Conservation (phyloP, 495 filamentous ascomycete genomes). For the Aspergillus bridgeri region DNA sequence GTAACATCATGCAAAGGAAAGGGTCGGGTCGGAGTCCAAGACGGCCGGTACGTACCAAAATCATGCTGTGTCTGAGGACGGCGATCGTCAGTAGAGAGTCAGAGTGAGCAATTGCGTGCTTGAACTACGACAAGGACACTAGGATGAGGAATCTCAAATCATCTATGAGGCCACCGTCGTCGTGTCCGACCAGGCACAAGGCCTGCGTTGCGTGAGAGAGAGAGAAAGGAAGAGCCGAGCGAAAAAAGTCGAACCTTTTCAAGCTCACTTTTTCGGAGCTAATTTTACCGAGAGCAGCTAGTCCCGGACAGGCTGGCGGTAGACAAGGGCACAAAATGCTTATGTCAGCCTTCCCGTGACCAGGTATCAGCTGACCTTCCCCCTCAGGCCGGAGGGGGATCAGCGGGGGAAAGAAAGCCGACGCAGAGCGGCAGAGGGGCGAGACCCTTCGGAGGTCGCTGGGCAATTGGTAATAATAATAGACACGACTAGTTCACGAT, state of each 20-base stretch:
- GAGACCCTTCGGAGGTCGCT: too few species aligned
- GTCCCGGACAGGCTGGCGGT: background rate
- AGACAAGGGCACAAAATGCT: background rate
- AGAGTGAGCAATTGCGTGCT: background rate
- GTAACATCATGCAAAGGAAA: conserved; percentile 58
- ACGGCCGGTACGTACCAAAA: background rate
- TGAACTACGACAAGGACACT: background rate
- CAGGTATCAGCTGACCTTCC: background rate
- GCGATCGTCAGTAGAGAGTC: background rate
- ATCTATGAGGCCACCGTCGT: background rate
- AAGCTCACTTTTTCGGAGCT: conserved; percentile 18
- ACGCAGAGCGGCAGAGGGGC: conserved; percentile 5
- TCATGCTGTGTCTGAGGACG: background rate
- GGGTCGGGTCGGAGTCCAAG: conserved; percentile 8
- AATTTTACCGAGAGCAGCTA: conserved; percentile 19
- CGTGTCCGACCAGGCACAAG: background rate
- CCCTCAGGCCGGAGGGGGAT: background rate
- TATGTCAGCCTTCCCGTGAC: conserved; percentile 5
- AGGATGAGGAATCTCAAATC: background rate
- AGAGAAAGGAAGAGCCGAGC: conserved; percentile 8
- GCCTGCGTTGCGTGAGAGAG: conserved; percentile 8
- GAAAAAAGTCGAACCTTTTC: conserved; percentile 21
- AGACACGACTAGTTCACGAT: conserved; percentile 9
- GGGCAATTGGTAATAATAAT: too few species aligned
- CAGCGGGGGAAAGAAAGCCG: conserved; percentile 11